phyloP scores from a whole-genome alignment of 164 flowering plant species.

The Litsea cubeba region DNA sequence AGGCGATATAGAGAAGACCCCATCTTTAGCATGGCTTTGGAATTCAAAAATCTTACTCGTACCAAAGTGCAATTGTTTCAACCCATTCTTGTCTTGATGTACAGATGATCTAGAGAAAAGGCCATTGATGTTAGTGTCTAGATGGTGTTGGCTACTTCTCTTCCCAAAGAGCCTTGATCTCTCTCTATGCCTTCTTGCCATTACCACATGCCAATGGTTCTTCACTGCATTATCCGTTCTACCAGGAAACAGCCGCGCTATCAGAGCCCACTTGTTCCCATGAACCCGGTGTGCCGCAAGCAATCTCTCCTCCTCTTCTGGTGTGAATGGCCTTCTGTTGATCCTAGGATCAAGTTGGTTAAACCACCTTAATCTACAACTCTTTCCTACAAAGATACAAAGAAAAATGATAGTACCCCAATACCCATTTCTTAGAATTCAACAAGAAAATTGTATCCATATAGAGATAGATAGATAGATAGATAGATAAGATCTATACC shows the following conservation, averaged over 20 bases:
- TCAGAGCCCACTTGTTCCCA: slow-evolving; percentile 86
- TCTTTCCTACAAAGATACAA: slow-evolving; percentile 47
- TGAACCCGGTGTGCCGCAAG: slow-evolving; percentile 65
- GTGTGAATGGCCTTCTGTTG: slow-evolving; percentile 69
- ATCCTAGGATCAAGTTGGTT: slow-evolving; percentile 90
- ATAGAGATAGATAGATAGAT: neutral
- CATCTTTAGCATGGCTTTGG: slow-evolving; percentile 22
- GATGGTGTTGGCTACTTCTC: slow-evolving; percentile 30
- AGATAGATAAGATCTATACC: slow-evolving; percentile 27
- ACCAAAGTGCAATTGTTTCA: slow-evolving; percentile 21
- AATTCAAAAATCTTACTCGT: slow-evolving; percentile 27
- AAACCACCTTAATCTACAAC: slow-evolving; percentile 90
- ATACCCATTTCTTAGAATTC: slow-evolving; percentile 3
- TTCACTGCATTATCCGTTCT: slow-evolving; percentile 87
- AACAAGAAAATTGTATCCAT: neutral
- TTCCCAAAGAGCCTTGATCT: slow-evolving; percentile 47
- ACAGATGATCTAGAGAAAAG: slow-evolving; percentile 7
- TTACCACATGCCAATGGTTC: slow-evolving; percentile 92
- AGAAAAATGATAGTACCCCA: neutral
- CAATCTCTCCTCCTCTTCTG: slow-evolving; percentile 77
- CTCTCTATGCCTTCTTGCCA: slow-evolving; percentile 76
- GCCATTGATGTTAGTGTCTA: slow-evolving; percentile 7
- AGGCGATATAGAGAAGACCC: slow-evolving; percentile 18
- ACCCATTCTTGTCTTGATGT: slow-evolving; percentile 11
- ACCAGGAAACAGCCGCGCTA: slow-evolving; percentile 76